Conservation (phyloP, 305 asterid species). For the Ilex paraguariensis region DNA sequence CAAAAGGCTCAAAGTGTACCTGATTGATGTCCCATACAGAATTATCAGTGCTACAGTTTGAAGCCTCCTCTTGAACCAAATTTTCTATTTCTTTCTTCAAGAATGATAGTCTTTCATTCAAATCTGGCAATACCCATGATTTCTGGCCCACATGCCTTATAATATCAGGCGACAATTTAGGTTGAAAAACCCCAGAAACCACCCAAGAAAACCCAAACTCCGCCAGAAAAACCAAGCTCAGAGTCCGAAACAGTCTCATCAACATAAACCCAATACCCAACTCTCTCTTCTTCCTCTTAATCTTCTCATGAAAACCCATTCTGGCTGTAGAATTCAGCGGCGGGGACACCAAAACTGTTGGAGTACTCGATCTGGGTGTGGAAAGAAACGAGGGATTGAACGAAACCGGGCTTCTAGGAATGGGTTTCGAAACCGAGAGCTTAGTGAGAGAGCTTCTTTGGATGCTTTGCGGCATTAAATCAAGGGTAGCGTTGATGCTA, state of each 20-base stretch:
- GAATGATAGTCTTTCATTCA: conserved; percentile 39
- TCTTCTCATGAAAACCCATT: conserved; percentile 20
- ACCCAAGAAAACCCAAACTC: conserved; percentile 48
- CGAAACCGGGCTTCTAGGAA: conserved; percentile 47
- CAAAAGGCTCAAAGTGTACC: conserved; percentile 28
- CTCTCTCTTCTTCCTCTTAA: conserved; percentile 29
- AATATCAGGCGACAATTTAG: conserved; percentile 30
- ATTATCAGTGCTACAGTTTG: conserved; percentile 38
- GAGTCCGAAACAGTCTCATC: conserved; percentile 28
- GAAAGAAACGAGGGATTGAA: conserved; percentile 30
- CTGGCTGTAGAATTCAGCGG: conserved; percentile 19
- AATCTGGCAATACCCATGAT: conserved; percentile 29
- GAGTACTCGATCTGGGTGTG: conserved; percentile 33
- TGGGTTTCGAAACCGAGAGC: conserved; percentile 31
- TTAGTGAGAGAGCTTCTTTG: conserved; percentile 45
- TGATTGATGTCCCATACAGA: conserved; percentile 57
- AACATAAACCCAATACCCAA: conserved; percentile 22
- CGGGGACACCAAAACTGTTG: conserved; percentile 11
- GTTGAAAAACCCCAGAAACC: conserved; percentile 34
- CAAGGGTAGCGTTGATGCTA: conserved; percentile 78
- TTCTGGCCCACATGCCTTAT: conserved; percentile 42
- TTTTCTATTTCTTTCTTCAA: conserved; percentile 43
- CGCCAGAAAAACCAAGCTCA: conserved; percentile 31
- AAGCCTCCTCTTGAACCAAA: conserved; percentile 20
- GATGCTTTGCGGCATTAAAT: conserved; percentile 53